Evolutionary conservation across 495 filamentous ascomycete species (phyloP).

Genomic region (Bacidia rubella): DNA sequence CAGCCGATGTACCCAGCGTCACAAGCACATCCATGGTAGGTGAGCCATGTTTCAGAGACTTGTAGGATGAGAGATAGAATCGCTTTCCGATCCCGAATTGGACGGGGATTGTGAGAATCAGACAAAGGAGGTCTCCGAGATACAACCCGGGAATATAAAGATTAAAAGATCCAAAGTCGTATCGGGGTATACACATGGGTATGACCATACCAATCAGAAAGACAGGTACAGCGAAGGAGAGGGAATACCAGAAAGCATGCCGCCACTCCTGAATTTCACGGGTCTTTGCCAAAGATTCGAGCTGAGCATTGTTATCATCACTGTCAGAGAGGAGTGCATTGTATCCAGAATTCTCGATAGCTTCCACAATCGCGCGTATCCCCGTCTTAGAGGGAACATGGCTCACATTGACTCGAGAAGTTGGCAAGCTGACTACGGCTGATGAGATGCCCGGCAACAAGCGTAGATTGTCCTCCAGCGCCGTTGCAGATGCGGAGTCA

Average conservation of each 20-base stretch:
- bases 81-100: conserved; percentile 93
- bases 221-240: conserved; percentile 77
- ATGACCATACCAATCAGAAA: conserved; percentile 87
- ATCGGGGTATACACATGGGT: conserved; percentile 56
- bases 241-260: conserved; percentile 57
- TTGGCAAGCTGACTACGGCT: conserved; percentile 55
- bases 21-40: conserved; percentile 98
- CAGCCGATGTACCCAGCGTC: conserved; percentile 85
- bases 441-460: conserved; percentile 55
- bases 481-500: conserved; percentile 52
- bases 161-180: conserved; percentile 60
- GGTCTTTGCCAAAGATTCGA: conserved; percentile 90
- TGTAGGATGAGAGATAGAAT: conserved; percentile 85
- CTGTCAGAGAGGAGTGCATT: conserved; percentile 83
- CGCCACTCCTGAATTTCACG: conserved; percentile 92
- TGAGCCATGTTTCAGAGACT: conserved; percentile 72
- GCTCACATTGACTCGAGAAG: conserved; percentile 52
- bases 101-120: conserved; percentile 75
- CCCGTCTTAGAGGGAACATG: conserved; percentile 60
- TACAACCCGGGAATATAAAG: conserved; percentile 61
- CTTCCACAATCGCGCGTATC: conserved; percentile 67
- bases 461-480: conserved; percentile 55
- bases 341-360: conserved; percentile 64
- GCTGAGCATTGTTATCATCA: conserved; percentile 92
- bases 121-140: conserved; percentile 73